A percentile compares a stretch with the other conserved stretches of the same genome.
Conservation (phyloP, 805 yeast genomes). For the Nakazawaea pomicola region DNA sequence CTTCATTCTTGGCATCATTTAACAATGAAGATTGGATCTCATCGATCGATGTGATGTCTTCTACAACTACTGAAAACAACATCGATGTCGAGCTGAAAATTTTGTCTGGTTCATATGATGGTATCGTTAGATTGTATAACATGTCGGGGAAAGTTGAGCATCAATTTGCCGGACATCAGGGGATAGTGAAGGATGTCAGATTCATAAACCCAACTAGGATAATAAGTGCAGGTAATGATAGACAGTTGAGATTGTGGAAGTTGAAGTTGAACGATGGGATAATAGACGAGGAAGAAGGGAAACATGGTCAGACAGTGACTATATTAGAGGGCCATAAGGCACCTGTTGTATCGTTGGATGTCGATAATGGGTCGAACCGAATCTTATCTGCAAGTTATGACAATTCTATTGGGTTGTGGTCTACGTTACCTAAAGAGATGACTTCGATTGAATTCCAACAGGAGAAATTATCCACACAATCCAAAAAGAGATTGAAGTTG, state of each 20-base stretch:
- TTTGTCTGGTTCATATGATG: constrained; percentile 90
- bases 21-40: constrained; percentile 96
- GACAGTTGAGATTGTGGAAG: constrained; percentile 86
- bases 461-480: constrained; percentile 58
- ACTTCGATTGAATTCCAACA: constrained; percentile 45
- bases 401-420: constrained; percentile 79
- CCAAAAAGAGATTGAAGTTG: constrained; percentile 83
- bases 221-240: constrained; percentile 84
- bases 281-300: constrained; percentile 33
- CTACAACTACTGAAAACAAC: constrained; percentile 30
- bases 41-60: constrained; percentile 48
- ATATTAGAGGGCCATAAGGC: constrained; percentile 87
- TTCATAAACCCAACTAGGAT: constrained; percentile 75
- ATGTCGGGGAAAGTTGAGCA: constrained; percentile 73
- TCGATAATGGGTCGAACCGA: constrained; percentile 46
- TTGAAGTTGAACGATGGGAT: constrained; percentile 39
- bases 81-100: constrained; percentile 46
- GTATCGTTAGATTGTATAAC: constrained; percentile 87
- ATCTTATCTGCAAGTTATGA: constrained; percentile 86
- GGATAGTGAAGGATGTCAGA: constrained; percentile 75
- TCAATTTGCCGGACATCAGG: constrained; percentile 84
- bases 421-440: constrained; percentile 82
- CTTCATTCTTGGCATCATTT: constrained; percentile 84
- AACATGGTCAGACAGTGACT: constrained; percentile 69
- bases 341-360: constrained; percentile 73